A percentile compares a stretch with the other conserved stretches of the same genome.
These are phyloP conservation scores for Chlamydomonas schloesseri DNA, from an alignment of 139 green algal genomes.

Conservation along the genomic window DNA sequence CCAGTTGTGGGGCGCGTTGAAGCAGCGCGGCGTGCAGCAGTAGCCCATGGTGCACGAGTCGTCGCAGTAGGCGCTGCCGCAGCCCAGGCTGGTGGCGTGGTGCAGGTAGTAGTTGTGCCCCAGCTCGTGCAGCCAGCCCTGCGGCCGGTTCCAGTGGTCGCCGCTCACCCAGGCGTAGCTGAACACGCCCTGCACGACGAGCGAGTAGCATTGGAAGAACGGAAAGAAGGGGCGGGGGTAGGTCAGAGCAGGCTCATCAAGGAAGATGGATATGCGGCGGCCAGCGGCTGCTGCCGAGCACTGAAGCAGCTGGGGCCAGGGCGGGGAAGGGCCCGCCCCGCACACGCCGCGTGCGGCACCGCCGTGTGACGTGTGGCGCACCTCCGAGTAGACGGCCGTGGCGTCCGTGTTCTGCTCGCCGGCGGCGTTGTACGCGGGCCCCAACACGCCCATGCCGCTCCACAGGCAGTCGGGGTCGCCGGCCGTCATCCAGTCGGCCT, in stretches of 20 bases:
- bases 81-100: not conserved
- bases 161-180: constrained; percentile 45
- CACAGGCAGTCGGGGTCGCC: not conserved
- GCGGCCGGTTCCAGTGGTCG: constrained; percentile 8
- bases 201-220: not conserved
- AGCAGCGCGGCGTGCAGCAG: constrained; percentile 50
- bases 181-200: not conserved
- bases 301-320: too few relatives aligned
- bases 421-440: not conserved
- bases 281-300: too few relatives aligned
- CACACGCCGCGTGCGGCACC: too few relatives aligned
- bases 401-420: not conserved
- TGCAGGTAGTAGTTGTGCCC: constrained; percentile 57
- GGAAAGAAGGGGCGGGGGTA: not conserved
- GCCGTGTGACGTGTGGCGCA: too few relatives aligned
- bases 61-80: constrained; percentile 27
- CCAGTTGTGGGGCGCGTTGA: constrained; percentile 55
- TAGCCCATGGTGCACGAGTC: constrained; percentile 43
- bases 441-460: not conserved
- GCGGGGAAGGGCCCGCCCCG: too few relatives aligned
- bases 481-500: constrained; percentile 4
- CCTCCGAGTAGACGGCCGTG: not conserved
- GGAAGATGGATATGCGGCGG: too few relatives aligned
- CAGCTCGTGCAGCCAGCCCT: constrained; percentile 52
- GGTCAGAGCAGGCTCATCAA: too few relatives aligned